These are phyloP conservation scores for Kernera saxatilis DNA, from an alignment of 345 rosid species.

Conservation along the genomic window DNA sequence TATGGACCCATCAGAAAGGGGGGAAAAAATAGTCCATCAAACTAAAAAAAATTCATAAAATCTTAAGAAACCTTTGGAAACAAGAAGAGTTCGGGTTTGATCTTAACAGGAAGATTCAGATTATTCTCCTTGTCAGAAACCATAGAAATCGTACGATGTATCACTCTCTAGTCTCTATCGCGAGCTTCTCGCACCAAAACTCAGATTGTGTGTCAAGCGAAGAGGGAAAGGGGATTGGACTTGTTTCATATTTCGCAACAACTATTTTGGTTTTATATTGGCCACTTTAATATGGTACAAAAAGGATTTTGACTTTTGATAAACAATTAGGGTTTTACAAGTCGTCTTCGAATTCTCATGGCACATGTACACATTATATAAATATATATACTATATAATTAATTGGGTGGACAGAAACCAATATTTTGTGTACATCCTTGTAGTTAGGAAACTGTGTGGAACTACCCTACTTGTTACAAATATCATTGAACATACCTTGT, in stretches of 20 bases:
- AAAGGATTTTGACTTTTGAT: slow-evolving; percentile 8
- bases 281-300: not conserved
- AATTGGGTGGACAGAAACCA: not conserved
- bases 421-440: not conserved
- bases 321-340: not conserved
- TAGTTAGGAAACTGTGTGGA: not conserved
- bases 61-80: too few relatives aligned
- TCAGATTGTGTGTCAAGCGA: too few relatives aligned
- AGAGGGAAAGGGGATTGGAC: too few relatives aligned
- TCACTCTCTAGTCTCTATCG: too few relatives aligned
- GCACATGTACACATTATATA: not conserved
- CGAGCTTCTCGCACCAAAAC: too few relatives aligned
- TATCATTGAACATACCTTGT: not conserved
- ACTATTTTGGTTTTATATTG: not conserved
- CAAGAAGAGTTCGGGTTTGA: not conserved
- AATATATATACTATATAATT: not conserved
- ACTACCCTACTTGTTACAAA: not conserved
- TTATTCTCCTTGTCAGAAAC: not conserved
- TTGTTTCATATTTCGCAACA: not conserved
- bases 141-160: not conserved
- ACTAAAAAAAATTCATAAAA: too few relatives aligned
- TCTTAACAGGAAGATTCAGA: not conserved
- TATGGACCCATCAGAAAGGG: too few relatives aligned
- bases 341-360: not conserved
- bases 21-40: too few relatives aligned